Percentiles rank a stretch among this genome's conserved stretches.
These are phyloP conservation scores for Dipodascus albidus DNA, from an alignment of 805 yeast species.

Conservation along the genomic window DNA sequence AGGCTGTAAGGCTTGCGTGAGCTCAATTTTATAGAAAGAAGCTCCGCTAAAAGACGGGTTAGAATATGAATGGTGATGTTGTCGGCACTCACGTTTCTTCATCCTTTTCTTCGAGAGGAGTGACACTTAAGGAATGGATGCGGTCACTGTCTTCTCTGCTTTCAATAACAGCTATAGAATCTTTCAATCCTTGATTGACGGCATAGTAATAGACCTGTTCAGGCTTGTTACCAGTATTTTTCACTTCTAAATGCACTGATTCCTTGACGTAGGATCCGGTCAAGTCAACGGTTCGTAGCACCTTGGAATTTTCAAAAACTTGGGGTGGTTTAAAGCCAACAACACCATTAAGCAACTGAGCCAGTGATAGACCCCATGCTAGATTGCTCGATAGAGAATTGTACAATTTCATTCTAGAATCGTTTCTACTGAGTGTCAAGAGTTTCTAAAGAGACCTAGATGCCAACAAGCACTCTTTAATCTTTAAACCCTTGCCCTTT, in stretches of 20 bases:
- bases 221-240: slow-evolving; percentile 48
- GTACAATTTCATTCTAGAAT: background rate
- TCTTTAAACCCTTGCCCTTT: background rate
- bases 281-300: slow-evolving; percentile 51
- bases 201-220: slow-evolving; percentile 45
- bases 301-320: slow-evolving; percentile 46
- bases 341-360: background rate
- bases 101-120: slow-evolving; percentile 21
- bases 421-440: background rate
- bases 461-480: background rate
- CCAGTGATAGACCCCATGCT: background rate
- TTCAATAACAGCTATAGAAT: slow-evolving; percentile 35
- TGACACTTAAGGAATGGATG: slow-evolving; percentile 15
- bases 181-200: slow-evolving; percentile 37
- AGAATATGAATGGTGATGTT: slow-evolving; percentile 6
- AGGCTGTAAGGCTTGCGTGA: slow-evolving; percentile 62
- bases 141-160: slow-evolving; percentile 24
- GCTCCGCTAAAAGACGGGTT: slow-evolving; percentile 11
- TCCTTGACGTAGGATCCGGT: slow-evolving; percentile 56
- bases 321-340: background rate
- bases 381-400: background rate
- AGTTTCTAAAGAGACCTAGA: background rate
- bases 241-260: slow-evolving; percentile 40
- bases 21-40: slow-evolving; percentile 35
- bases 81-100: slow-evolving; percentile 12